Percentiles rank a stretch among this genome's conserved stretches.
These are phyloP conservation scores for Hypomontagnella submonticulosa DNA, from an alignment of 495 filamentous ascomycete species.

Conservation along the genomic window DNA sequence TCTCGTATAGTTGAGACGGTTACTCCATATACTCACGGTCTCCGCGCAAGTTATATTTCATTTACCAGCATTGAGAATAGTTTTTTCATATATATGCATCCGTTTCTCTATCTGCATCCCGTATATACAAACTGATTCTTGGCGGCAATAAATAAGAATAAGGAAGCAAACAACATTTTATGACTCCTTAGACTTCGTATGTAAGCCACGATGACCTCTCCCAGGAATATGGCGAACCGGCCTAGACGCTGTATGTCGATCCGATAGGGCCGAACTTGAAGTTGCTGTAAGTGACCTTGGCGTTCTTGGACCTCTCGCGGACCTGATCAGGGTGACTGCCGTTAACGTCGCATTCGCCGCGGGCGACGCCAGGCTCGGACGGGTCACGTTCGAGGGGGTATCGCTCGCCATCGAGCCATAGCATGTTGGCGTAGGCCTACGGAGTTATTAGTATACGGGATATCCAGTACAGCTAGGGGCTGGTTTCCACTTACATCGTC, in stretches of 20 bases:
- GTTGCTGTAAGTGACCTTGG: conserved; percentile 67
- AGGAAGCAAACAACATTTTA: conserved; percentile 8
- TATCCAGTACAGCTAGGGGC: not conserved
- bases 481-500: conserved; percentile 63
- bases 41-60: too few species aligned
- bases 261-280: conserved; percentile 75
- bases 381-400: conserved; percentile 62
- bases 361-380: conserved; percentile 69
- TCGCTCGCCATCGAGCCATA: conserved; percentile 75
- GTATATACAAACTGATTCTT: conserved; percentile 13
- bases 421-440: conserved; percentile 73
- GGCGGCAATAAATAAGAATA: conserved; percentile 2
- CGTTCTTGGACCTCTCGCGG: conserved; percentile 46
- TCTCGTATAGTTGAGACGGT: too few species aligned
- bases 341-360: conserved; percentile 71
- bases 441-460: not conserved
- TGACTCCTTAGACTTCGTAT: not conserved
- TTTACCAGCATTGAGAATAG: not conserved
- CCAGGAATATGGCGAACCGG: conserved; percentile 5
- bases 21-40: too few species aligned
- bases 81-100: not conserved
- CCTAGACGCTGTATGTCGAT: conserved; percentile 61
- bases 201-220: conserved; percentile 2
- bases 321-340: conserved; percentile 65
- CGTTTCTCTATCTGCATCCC: not conserved